These are phyloP conservation scores for Musa itinerans DNA, from an alignment of 176 grass and related monocot genomes.

Conservation along the genomic window DNA sequence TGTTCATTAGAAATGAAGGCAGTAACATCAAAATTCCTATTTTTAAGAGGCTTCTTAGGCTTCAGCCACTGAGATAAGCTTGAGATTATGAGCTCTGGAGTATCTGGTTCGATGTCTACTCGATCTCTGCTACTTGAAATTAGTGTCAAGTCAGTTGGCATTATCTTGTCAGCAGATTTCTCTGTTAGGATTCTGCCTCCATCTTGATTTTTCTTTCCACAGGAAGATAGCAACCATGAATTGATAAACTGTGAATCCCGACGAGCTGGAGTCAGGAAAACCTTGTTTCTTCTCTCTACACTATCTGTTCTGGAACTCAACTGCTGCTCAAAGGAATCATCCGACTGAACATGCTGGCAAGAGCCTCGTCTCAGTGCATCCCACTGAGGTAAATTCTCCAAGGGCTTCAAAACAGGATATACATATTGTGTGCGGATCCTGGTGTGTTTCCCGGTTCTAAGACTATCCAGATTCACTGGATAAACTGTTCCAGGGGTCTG, in stretches of 20 bases:
- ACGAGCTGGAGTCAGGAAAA: conserved; percentile 9
- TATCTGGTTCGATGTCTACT: conserved; percentile 20
- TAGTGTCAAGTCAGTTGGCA: background rate
- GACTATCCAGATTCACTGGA: conserved; percentile 33
- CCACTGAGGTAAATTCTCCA: conserved; percentile 28
- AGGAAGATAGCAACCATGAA: conserved; percentile 15
- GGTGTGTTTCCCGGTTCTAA: conserved; percentile 29
- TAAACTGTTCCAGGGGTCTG: conserved; percentile 66
- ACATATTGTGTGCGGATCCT: conserved; percentile 41
- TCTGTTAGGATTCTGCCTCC: conserved; percentile 13
- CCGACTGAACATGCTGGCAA: background rate
- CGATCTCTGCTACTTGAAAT: conserved; percentile 9
- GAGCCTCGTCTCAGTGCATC: conserved; percentile 10
- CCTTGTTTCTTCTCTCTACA: conserved; percentile 15
- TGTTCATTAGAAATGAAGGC: background rate
- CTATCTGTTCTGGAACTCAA: conserved; percentile 4
- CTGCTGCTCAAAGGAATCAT: conserved; percentile 9
- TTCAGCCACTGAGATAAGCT: conserved; percentile 50
- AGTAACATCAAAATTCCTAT: conserved; percentile 5
- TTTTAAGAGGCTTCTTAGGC: conserved; percentile 16
- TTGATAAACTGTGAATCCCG: conserved; percentile 18
- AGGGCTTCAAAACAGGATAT: conserved; percentile 47
- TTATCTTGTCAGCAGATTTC: conserved; percentile 8
- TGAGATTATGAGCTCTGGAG: conserved; percentile 30
- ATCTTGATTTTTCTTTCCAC: conserved; percentile 11